These are phyloP conservation scores for Chrysanthemum lavandulifolium DNA, from an alignment of 129 eudicot species.

Conservation along the genomic window DNA sequence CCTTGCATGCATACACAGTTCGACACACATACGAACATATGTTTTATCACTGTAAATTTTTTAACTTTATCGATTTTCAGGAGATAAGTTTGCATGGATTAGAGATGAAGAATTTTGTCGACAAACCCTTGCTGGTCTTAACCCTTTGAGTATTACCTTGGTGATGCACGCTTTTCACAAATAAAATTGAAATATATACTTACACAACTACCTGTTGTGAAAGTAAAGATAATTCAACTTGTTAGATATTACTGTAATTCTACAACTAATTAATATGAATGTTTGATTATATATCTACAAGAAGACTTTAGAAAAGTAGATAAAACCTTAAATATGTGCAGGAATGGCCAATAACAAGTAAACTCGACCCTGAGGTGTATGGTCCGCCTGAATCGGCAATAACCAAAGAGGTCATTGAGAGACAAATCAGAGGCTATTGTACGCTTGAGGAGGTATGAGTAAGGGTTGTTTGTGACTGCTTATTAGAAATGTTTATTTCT, in stretches of 20 bases:
- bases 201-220: not conserved
- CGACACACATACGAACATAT: not conserved
- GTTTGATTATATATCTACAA: not conserved
- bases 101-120: slow-evolving; percentile 70
- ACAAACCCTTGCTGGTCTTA: slow-evolving; percentile 75
- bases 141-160: slow-evolving; percentile 50
- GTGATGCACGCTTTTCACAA: slow-evolving; percentile 43
- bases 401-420: slow-evolving; percentile 53
- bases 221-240: not conserved
- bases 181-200: not conserved
- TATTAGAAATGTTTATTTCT: too few relatives aligned
- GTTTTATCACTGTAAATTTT: not conserved
- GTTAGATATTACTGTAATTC: not conserved
- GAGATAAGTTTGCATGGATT: slow-evolving; percentile 69
- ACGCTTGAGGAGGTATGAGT: slow-evolving; percentile 24
- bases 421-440: slow-evolving; percentile 13
- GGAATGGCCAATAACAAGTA: slow-evolving; percentile 81
- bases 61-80: slow-evolving; percentile 34
- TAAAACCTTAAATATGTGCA: slow-evolving; percentile 26
- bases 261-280: not conserved
- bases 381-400: slow-evolving; percentile 87
- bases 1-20: not conserved
- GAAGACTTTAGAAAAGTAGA: not conserved
- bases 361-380: slow-evolving; percentile 53
- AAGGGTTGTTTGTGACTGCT: not conserved